Base-by-base conservation (phyloP, 1,139 yeast species). In the Diutina scorzettiae region DNA sequence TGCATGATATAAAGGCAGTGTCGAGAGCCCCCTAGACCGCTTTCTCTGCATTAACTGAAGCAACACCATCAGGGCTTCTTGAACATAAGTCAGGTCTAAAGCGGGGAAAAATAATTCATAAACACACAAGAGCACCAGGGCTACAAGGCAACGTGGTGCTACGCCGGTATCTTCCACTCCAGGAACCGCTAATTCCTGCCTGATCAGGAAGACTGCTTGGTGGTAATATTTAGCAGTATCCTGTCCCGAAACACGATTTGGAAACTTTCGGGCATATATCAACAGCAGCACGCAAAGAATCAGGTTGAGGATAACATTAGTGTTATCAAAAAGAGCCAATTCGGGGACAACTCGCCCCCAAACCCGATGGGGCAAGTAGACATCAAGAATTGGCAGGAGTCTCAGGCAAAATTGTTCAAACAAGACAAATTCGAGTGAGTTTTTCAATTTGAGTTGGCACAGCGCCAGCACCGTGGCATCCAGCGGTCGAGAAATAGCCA, bases 71-170 rank as follows among this genome's bases (percentile, higher is more conserved):
- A 63, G 49, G 1, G 69, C 69, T 1, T 67, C 66, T 45, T 60
- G 62, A 37, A 62, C 61, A 44, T 63, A 62, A 8, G 64, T 59
- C 27, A 57, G 57, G 41, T 63, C 67, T n/a, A 56, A 53, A 4
- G 67, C 66, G 31, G 62, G 60, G 43, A 63, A 64, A 43, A 60
- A 61, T 49, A 63, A 53, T 48, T 66, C 71, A 47, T 63, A 64
- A 14, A 64, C 56, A 40, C 70, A 63, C 20, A 66, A 53, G n/a
- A 66, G 48, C 21, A 58, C 57, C 0, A 69, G 62, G 46, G 68
- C 63, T 24, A 65, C 48, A 28, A 66, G 53, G 45, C 70, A 65
- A 30, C 69, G 50, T 4, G 64, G 58, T 28, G 61, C 57, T 8
- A 59, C 53, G 2, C 64, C 65, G 19, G 53, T 54, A 3, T 55